Conservation (phyloP, 2,329 filamentous ascomycete genomes). For the Sporothrix schenckii region DNA sequence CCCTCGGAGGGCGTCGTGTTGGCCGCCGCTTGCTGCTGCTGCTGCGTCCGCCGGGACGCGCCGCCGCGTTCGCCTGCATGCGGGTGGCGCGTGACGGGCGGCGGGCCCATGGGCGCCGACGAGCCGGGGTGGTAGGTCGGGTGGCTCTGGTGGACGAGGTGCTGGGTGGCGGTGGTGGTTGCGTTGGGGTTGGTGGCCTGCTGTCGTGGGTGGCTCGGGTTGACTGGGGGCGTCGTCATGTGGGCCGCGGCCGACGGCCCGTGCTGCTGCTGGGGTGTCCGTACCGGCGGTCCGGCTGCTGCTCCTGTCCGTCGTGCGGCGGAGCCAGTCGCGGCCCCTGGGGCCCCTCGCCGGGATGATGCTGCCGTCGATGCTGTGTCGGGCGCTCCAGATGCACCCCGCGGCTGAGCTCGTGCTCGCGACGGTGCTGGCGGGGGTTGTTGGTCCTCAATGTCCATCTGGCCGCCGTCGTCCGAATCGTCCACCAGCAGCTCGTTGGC, state of each 20-base stretch:
- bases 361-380: not conserved
- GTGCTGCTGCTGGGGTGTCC: slow-evolving; percentile 29
- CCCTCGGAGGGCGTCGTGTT: slow-evolving; percentile 38
- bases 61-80: not conserved
- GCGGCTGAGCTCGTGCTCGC: not conserved
- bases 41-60: slow-evolving; percentile 20
- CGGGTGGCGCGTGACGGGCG: slow-evolving; percentile 28
- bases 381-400: not conserved
- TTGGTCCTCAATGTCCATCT: slow-evolving; percentile 35
- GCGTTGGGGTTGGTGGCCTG: slow-evolving; percentile 2
- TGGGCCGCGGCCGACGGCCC: slow-evolving; percentile 20
- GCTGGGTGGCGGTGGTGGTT: slow-evolving; percentile 20
- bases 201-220: no score
- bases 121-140: slow-evolving; percentile 31
- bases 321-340: not conserved
- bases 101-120: slow-evolving; percentile 33
- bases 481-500: slow-evolving; percentile 18
- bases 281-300: not conserved
- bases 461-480: slow-evolving; percentile 27
- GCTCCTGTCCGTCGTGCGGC: not conserved
- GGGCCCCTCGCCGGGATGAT: not conserved
- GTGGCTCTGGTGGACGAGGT: slow-evolving; percentile 25
- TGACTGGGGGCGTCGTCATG: slow-evolving; percentile 32
- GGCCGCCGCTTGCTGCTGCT: slow-evolving; percentile 17
- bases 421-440: slow-evolving; percentile 17